Conservation (phyloP, 75 land plant genomes). For the Pseudotsuga menziesii region DNA sequence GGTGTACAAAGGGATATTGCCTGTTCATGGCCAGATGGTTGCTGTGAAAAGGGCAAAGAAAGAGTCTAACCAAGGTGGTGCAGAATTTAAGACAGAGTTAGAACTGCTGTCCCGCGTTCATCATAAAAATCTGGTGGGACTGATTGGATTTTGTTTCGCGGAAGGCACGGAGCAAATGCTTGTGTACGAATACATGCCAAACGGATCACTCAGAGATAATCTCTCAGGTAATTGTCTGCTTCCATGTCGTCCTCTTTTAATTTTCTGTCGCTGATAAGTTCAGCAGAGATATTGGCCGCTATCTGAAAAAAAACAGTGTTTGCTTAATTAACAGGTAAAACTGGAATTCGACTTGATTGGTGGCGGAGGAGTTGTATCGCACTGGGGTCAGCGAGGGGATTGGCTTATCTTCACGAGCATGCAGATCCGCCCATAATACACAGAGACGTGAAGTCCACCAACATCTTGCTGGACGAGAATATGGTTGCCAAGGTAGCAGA, state of each 20-base stretch:
- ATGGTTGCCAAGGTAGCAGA: slow-evolving; percentile 82
- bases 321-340: slow-evolving; percentile 35
- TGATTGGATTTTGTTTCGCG: slow-evolving; percentile 81
- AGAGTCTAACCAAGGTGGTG: slow-evolving; percentile 81
- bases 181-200: slow-evolving; percentile 73
- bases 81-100: slow-evolving; percentile 83
- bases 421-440: slow-evolving; percentile 86
- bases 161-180: slow-evolving; percentile 76
- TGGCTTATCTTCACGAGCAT: slow-evolving; percentile 72
- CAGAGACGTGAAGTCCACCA: slow-evolving; percentile 67
- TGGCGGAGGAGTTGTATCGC: slow-evolving; percentile 51
- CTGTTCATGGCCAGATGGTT: slow-evolving; percentile 42
- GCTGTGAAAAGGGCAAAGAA: slow-evolving; percentile 82
- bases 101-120: slow-evolving; percentile 87
- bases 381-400: slow-evolving; percentile 68
- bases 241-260: too few relatives aligned
- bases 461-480: slow-evolving; percentile 63
- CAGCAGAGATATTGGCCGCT: too few relatives aligned
- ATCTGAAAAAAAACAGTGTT: neutral
- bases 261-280: too few relatives aligned
- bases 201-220: slow-evolving; percentile 65
- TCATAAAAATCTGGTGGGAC: slow-evolving; percentile 74
- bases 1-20: slow-evolving; percentile 61
- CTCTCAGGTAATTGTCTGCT: neutral
- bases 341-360: slow-evolving; percentile 58